Evolutionary conservation across 2,329 filamentous ascomycete species (phyloP), one percentile per base, ranked within the genome.

Genomic region (Phialemoniopsis sp.): DNA sequence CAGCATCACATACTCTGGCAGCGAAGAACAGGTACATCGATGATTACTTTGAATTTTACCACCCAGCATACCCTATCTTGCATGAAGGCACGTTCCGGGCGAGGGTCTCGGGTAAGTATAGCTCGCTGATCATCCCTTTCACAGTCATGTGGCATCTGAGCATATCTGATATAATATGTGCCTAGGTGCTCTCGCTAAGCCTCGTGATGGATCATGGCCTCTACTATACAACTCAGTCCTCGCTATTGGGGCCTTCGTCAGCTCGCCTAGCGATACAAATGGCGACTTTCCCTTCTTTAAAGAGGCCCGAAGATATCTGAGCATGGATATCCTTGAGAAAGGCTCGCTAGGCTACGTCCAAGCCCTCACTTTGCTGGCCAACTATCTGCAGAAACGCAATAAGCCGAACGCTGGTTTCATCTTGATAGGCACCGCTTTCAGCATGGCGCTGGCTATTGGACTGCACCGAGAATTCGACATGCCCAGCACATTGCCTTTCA

Each of bases 371-470:
- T n/a, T n/a, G n/a, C n/a, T n/a, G n/a, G n/a, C n/a, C n/a, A n/a
- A n/a, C 26, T 38, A 46, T 28, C 37, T 49, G 38, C 47, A 49
- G 34, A 44, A 47, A 8, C 40, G 45, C 12, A 38, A 42, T 33
- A 39, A 40, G 29, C 41, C 43, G 17, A 47, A 47, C 30, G 40
- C 43, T n/a, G 44, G 45, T 37, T 49, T 45, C 45, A 49, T 46
- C 37, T 42, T 49, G 37, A 44, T 39, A 5, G 47, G 47, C 32
- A 39, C 37, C 3, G 41, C 47, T 31, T 41, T 47, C 21, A 45
- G 47, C 21, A 35, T 46, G 10, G 45, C 47, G n/a, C 29, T 47
- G 7, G 47, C 47, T 26, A 44, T 47, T 12, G 47, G 47, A 12
- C 43, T 49, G 35, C 47, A 49, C 40, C 43, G 43, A 15, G 39